Evolutionary conservation across 2,329 filamentous ascomycete species (phyloP).

Genomic region (Sporothrix pallida): DNA sequence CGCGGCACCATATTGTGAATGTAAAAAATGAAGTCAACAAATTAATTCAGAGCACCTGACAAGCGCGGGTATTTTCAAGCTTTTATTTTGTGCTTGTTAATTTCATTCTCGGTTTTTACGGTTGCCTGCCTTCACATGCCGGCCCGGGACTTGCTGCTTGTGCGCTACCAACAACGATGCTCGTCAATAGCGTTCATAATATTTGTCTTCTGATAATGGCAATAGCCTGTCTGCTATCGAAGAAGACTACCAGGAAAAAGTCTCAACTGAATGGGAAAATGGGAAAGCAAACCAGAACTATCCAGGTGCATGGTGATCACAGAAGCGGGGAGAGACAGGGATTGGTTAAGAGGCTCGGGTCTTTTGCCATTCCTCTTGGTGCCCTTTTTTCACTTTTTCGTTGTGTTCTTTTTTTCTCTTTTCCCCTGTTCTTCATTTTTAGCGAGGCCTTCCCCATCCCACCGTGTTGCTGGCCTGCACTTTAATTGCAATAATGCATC

Average conservation of each 20-base stretch:
- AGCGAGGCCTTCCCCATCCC: slow-evolving; percentile 8
- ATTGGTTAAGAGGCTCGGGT: neutral
- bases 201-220: slow-evolving; percentile 20
- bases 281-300: neutral
- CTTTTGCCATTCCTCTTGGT: neutral
- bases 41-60: slow-evolving; percentile 17
- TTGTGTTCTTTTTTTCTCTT: neutral
- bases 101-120: neutral
- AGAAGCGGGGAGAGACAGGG: slow-evolving; percentile 11
- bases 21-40: neutral
- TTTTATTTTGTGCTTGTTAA: neutral
- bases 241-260: neutral
- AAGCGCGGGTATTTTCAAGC: slow-evolving; percentile 4
- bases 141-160: neutral
- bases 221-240: slow-evolving; percentile 4
- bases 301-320: neutral
- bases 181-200: slow-evolving; percentile 5
- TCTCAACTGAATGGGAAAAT: neutral
- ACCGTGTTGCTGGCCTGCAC: slow-evolving; percentile 1
- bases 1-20: neutral
- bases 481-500: slow-evolving; percentile 22
- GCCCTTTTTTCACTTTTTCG: neutral
- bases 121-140: neutral
- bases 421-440: neutral
- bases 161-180: neutral